phyloP scores from a whole-genome alignment of 2,329 filamentous ascomycete genomes.

The Fusarium verticillioides region DNA sequence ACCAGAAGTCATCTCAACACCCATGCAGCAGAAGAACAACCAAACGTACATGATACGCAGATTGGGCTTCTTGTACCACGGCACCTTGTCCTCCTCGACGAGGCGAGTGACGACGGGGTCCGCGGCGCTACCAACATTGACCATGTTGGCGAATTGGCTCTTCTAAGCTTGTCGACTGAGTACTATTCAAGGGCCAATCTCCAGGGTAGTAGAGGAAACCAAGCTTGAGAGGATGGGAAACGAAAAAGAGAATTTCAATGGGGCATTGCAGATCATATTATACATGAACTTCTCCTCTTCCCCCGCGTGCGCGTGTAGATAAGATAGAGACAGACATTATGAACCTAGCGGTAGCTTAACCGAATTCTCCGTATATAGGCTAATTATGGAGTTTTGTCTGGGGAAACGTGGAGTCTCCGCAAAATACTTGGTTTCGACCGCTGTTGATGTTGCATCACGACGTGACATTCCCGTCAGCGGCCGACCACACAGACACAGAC shows the following conservation, averaged over 20 bases:
- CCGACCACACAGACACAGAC: not conserved
- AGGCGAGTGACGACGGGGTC: slow-evolving; percentile 48
- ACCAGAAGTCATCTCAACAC: slow-evolving; percentile 67
- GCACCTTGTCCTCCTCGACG: slow-evolving; percentile 47
- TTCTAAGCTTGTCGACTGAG: not conserved
- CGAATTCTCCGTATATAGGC: slow-evolving; percentile 25
- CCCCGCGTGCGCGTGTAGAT: not conserved
- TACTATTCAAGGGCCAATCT: not conserved
- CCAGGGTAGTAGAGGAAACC: not conserved
- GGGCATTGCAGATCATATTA: slow-evolving; percentile 29
- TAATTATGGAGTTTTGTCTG: slow-evolving; percentile 16
- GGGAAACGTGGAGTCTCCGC: slow-evolving; percentile 30
- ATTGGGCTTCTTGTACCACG: slow-evolving; percentile 67
- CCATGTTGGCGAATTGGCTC: slow-evolving; percentile 20
- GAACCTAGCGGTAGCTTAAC: slow-evolving; percentile 12
- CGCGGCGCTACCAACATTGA: slow-evolving; percentile 33
- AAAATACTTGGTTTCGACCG: slow-evolving; percentile 8
- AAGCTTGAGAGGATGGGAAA: not conserved
- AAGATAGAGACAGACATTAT: not conserved
- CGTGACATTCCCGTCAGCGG: slow-evolving; percentile 19
- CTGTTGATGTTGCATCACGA: slow-evolving; percentile 12
- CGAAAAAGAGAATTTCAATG: not conserved
- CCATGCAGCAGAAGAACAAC: slow-evolving; percentile 64
- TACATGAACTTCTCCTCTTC: not conserved
- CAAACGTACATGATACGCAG: slow-evolving; percentile 62